Evolutionary conservation across 73 alveolate genomes (phyloP).

Genomic region (Tetrahymena borealis): DNA sequence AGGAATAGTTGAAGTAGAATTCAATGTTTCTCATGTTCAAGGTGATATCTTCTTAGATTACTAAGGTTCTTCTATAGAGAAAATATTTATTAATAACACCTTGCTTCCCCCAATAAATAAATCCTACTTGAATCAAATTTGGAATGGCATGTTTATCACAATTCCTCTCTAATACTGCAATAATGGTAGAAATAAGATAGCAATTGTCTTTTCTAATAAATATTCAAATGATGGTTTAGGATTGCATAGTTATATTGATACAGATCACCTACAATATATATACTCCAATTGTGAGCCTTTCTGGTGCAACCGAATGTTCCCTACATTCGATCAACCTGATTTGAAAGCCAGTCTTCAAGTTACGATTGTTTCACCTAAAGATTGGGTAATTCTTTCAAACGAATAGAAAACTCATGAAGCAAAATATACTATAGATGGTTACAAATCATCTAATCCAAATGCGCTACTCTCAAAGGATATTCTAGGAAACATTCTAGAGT

Average conservation of each 20-base stretch:
- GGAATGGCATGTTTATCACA: slow-evolving; percentile 42
- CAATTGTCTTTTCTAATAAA: slow-evolving; percentile 19
- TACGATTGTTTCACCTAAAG: slow-evolving; percentile 76
- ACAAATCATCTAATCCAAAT: neutral
- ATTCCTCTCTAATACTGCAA: slow-evolving; percentile 10
- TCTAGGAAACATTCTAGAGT: neutral
- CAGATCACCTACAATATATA: slow-evolving; percentile 84
- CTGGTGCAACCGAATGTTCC: slow-evolving; percentile 92
- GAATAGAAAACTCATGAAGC: slow-evolving; percentile 12
- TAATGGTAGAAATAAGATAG: slow-evolving; percentile 17
- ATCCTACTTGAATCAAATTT: neutral
- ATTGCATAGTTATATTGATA: slow-evolving; percentile 89
- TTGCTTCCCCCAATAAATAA: neutral
- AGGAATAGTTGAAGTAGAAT: neutral
- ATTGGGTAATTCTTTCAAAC: slow-evolving; percentile 91
- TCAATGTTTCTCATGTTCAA: neutral
- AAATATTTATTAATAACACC: neutral
- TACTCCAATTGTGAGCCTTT: slow-evolving; percentile 95
- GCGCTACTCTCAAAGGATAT: neutral
- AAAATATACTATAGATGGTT: neutral
- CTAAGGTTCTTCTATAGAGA: neutral
- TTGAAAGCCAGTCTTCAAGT: slow-evolving; percentile 79
- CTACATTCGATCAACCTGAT: slow-evolving; percentile 97
- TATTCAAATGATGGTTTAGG: slow-evolving; percentile 87
- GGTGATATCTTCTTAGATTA: neutral